These are phyloP conservation scores for Artemisia argyi DNA, from an alignment of 129 eudicot species.

Conservation along the genomic window DNA sequence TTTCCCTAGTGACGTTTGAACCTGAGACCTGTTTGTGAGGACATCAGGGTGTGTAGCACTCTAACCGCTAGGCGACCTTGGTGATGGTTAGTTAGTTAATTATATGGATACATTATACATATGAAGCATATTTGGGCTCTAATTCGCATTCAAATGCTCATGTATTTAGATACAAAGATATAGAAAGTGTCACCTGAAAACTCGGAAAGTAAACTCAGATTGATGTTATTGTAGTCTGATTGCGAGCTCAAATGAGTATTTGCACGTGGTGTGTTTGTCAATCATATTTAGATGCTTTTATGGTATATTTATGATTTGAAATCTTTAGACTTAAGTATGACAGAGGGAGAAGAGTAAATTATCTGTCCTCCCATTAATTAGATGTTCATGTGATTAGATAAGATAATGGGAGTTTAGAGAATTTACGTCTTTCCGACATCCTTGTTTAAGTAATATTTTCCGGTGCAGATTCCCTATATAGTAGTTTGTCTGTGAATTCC, in stretches of 20 bases:
- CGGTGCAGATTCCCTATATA: neutral
- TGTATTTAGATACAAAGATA: neutral
- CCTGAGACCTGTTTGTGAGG: too few relatives aligned
- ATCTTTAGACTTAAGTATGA: neutral
- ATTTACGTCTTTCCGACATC: neutral
- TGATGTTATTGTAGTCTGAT: neutral
- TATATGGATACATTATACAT: too few relatives aligned
- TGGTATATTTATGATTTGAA: neutral
- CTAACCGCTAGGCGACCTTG: too few relatives aligned
- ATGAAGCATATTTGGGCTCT: too few relatives aligned
- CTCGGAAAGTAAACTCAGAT: neutral
- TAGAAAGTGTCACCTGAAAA: too few relatives aligned
- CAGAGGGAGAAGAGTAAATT: conserved; percentile 10
- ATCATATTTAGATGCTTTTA: conserved; percentile 16
- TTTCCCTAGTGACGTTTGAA: too few relatives aligned
- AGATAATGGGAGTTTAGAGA: neutral
- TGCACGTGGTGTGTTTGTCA: conserved; percentile 10
- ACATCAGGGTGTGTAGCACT: too few relatives aligned
- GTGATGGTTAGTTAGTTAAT: too few relatives aligned
- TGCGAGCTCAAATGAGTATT: neutral
- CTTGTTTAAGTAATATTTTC: neutral
- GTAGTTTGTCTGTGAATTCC: neutral
- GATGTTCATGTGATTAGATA: conserved; percentile 1
- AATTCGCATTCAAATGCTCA: too few relatives aligned
- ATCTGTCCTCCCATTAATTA: neutral